Conservation (phyloP, 768 basidiomycete genomes). For the Auriscalpium vulgare region DNA sequence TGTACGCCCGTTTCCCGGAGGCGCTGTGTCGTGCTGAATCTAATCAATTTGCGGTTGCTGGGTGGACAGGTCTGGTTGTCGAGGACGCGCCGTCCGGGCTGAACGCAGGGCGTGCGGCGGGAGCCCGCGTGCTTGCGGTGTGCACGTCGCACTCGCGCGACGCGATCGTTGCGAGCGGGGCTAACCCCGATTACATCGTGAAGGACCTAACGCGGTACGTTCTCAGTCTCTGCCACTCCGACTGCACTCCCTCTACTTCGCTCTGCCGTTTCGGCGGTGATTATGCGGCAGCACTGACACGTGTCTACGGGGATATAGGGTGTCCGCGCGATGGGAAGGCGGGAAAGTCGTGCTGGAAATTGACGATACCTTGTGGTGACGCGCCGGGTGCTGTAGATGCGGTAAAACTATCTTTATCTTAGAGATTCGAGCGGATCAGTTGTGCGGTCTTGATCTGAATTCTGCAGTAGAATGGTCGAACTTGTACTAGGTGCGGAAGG, state of each 20-base stretch:
- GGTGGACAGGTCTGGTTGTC: constrained; percentile 64
- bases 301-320: constrained; percentile 22
- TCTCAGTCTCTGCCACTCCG: neutral
- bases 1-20: constrained; percentile 34
- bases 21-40: neutral
- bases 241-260: neutral
- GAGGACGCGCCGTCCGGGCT: constrained; percentile 88
- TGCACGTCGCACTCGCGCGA: constrained; percentile 70
- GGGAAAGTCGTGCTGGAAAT: constrained; percentile 41
- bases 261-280: neutral
- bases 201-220: constrained; percentile 59
- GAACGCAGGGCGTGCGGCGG: constrained; percentile 65
- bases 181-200: constrained; percentile 60
- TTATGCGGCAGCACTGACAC: neutral
- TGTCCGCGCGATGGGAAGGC: constrained; percentile 36
- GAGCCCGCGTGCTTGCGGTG: constrained; percentile 70
- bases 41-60: neutral
- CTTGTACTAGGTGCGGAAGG: too few species aligned
- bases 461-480: too few species aligned
- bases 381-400: too few species aligned
- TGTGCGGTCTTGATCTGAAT: too few species aligned
- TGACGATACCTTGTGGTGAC: constrained; percentile 22
- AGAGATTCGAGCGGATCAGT: too few species aligned
- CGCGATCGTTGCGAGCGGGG: constrained; percentile 40
- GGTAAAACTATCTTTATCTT: too few species aligned